Base-by-base conservation (phyloP, 495 filamentous ascomycete genomes). In the Penicillium desertorum region DNA sequence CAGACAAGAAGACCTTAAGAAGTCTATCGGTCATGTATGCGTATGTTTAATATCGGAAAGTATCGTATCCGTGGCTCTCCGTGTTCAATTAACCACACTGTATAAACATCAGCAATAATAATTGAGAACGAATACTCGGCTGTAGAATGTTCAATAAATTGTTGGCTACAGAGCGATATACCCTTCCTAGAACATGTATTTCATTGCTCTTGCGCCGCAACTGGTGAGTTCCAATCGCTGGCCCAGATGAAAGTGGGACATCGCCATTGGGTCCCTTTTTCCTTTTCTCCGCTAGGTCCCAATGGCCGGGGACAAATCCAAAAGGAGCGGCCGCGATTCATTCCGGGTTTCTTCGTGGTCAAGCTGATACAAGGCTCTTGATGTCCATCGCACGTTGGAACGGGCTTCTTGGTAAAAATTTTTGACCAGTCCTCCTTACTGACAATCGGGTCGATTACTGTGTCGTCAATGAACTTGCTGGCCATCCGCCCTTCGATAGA, bases 181-280 rank as follows among this genome's bases (percentile, higher is more conserved):
- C 60, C 47, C 11, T 14, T 37, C 0, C 5, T 25, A 8, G 11
- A 19, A 37, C 29, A 50, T 37, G 10, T 19, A 23, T 34, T 8
- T 25, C n/a, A 63, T 44, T 30, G 12, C 43, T 52, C 57, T 23
- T 51, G 59, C 45, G 39, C 32, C 59, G 57, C 19, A 32, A 49
- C 50, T 8, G 61, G 61, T 9, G 71, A 54, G 60, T 81, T 86
- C 90, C 90, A 93, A 63, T 94, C 90, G 61, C 88, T 93, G 41
- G 85, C 85, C 92, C 92, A 96, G 53, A 96, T 91, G 63, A 96
- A 96, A 0, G 91, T 96, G 2, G 77, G 70, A 69, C 92, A 96
- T 3, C 90, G 84, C 85, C 92, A 96, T 62, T 92, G 77, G 0
- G 90, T 91, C 1, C 87, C 87, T 44, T 75, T 84, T 67, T 96